A percentile compares a stretch with the other conserved stretches of the same genome.
Conservation (phyloP, 345 rosid genomes). For the Chamaenerion angustifolium region DNA sequence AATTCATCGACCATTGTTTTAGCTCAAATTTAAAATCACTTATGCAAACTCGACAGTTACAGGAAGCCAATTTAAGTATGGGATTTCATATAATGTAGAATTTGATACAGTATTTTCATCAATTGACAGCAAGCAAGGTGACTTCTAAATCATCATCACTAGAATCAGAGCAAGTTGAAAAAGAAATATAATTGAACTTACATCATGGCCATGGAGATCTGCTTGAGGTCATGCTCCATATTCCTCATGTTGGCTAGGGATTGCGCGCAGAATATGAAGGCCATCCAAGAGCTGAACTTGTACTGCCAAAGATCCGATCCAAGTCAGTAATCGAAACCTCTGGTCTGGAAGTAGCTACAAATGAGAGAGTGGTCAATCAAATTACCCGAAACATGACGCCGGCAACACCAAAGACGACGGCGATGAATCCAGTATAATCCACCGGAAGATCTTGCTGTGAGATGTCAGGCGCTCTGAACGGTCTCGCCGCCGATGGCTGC, state of each 20-base stretch:
- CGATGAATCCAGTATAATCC: constrained; percentile 91
- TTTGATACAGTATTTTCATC: no score
- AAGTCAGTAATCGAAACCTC: background rate
- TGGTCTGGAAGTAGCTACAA: no score
- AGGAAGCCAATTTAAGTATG: no score
- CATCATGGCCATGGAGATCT: constrained; percentile 98
- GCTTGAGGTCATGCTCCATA: constrained; percentile 79
- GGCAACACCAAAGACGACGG: constrained; percentile 69
- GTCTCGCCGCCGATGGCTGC: constrained; percentile 66
- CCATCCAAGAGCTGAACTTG: constrained; percentile 94
- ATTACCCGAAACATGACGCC: constrained; percentile 92
- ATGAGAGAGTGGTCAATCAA: background rate
- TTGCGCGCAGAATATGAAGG: constrained; percentile 86
- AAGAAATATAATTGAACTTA: constrained; percentile 17
- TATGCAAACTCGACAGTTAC: no score
- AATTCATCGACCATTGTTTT: no score
- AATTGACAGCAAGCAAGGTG: no score
- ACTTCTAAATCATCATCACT: no score
- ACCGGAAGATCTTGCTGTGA: constrained; percentile 80
- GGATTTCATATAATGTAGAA: no score
- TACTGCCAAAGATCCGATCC: constrained; percentile 36
- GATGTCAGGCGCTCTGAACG: constrained; percentile 33
- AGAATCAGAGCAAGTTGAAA: no score
- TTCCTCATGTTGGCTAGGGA: constrained; percentile 85
- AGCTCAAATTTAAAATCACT: no score